Evolutionary conservation across 495 filamentous ascomycete species (phyloP), one percentile per base, ranked within the genome.

Genomic region (Tetracladium marchalianum): DNA sequence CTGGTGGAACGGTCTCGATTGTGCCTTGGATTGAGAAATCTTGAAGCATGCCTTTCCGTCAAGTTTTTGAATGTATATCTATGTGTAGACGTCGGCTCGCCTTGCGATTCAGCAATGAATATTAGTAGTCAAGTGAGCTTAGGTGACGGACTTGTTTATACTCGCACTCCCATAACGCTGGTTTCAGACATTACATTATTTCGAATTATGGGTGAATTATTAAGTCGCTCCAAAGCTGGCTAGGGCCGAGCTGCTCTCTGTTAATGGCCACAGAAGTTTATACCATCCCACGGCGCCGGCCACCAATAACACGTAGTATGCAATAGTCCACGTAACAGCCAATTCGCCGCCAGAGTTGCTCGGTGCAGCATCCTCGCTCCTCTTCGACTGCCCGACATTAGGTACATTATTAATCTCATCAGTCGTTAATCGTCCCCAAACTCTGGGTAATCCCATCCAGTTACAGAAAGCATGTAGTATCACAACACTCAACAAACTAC

Each of bases 381-480:
- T 49, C 34, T 54, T 44, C 17, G 32, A 37, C 24, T 43, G 44
- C 11, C 41, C 34, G 16, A 43, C 37, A 42, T 59, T 51, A n/a
- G 51, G 45, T 31, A 32, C 55, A 31, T 50, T 27, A 11, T 40
- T 37, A 13, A 40, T 49, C 12, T 53, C 46, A 11, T 42, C 45
- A 6, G 46, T 32, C 44, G 66, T 72, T 1, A 94, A 78, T 4
- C 78, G 69, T 0, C 90, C 88, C 84, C 85, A 94, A 15, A 97
- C 57, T 10, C 84, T 71, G n/a, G 93, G 92, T 49, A 96, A 58
- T 1, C 92, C 90, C 72, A 84, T 80, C 73, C 77, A 86, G 58
- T 98, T 98, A 65, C 92, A 97, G 65, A 97, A 95, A 9, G 77
- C 75, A 58, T 98, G 92, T 9, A 81, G 81, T 10, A 81, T 54